These are phyloP conservation scores for Diaporthe vexans DNA, from an alignment of 2,329 filamentous ascomycete species.

Conservation along the genomic window DNA sequence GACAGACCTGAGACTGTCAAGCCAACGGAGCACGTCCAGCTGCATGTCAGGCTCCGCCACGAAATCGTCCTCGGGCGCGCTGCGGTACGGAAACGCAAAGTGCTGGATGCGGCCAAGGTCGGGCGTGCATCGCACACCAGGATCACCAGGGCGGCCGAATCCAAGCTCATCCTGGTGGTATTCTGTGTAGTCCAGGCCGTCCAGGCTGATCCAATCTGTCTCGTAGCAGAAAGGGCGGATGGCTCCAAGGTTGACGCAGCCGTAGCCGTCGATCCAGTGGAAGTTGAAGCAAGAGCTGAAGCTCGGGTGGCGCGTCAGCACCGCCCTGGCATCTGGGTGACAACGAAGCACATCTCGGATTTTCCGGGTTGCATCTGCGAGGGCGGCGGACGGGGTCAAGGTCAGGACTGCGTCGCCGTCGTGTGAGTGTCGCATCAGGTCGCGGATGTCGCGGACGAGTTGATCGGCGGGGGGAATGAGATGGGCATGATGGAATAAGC, in stretches of 20 bases:
- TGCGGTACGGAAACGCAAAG: neutral
- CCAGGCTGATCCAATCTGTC: neutral
- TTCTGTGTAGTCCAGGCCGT: neutral
- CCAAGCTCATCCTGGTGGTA: neutral
- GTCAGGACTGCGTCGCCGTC: neutral
- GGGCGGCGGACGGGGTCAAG: neutral
- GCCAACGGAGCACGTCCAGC: neutral
- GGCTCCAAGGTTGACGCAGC: neutral
- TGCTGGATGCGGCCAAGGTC: neutral
- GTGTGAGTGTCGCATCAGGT: neutral
- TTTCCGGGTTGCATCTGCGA: neutral
- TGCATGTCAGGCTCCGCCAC: too few species aligned
- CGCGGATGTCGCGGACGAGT: neutral
- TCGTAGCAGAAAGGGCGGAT: neutral
- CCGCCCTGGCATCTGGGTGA: neutral
- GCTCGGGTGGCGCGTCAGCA: neutral
- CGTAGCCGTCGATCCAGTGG: neutral
- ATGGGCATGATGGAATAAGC: neutral
- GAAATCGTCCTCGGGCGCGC: neutral
- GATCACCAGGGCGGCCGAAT: too few species aligned
- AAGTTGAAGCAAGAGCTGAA: neutral
- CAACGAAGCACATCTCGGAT: neutral
- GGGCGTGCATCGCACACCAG: neutral
- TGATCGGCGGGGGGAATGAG: fast-evolving
- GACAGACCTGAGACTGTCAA: neutral